Conservation (phyloP, 2,329 filamentous ascomycete genomes). For the Didymella pinodella region DNA sequence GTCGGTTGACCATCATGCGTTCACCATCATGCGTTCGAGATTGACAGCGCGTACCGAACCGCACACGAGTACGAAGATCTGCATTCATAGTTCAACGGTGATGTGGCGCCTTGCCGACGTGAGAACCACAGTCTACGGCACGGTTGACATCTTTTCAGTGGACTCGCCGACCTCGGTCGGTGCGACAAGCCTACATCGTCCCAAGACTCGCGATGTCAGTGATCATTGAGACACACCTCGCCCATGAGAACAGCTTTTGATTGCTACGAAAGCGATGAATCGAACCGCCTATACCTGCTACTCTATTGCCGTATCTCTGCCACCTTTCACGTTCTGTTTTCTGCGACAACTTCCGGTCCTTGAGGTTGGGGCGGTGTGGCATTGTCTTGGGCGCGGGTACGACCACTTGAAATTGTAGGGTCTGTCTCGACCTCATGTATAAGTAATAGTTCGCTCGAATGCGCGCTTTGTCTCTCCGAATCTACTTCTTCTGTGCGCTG, state of each 20-base stretch:
- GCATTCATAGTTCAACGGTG: not conserved
- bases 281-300: not conserved
- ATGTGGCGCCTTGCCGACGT: not conserved
- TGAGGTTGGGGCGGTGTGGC: not conserved
- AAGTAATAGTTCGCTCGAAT: not conserved
- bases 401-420: not conserved
- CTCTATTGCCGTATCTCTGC: not conserved
- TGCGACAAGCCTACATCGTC: not conserved
- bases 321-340: not conserved
- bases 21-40: not conserved
- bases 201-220: not conserved
- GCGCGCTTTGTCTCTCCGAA: not conserved
- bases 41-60: conserved; percentile 11
- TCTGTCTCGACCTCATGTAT: not conserved
- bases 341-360: not conserved
- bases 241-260: not conserved
- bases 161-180: not conserved
- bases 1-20: not conserved
- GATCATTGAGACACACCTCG: not conserved
- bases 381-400: not conserved
- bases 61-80: conserved; percentile 13
- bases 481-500: conserved; percentile 6
- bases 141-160: not conserved
- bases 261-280: not conserved
- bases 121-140: not conserved